Percentiles rank a stretch among this genome's conserved stretches.
phyloP scores from a whole-genome alignment of 805 yeast species.

The Maudiozyma turicensis region DNA sequence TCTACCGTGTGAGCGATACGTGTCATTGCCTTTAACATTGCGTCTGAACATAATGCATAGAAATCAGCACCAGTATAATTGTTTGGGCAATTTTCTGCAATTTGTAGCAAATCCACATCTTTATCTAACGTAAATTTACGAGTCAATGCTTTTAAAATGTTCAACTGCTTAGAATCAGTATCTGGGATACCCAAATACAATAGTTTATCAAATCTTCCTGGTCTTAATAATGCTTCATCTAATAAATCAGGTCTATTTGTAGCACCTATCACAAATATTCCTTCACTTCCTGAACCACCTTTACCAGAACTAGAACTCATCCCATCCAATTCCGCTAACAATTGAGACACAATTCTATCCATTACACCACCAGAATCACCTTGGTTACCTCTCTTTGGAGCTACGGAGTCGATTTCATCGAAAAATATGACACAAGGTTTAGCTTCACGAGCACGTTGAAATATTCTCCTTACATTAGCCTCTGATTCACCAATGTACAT shows the following conservation, averaged over 20 bases:
- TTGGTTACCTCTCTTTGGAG: conserved; percentile 96
- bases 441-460: conserved; percentile 91
- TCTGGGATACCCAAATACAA: conserved; percentile 88
- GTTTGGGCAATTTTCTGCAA: conserved; percentile 70
- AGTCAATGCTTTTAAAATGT: conserved; percentile 79
- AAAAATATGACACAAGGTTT: conserved; percentile 96
- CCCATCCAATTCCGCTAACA: conserved; percentile 91
- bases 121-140: conserved; percentile 61
- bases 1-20: conserved; percentile 76
- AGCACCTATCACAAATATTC: conserved; percentile 98
- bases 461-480: conserved; percentile 90
- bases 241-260: conserved; percentile 92
- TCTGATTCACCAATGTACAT: conserved; percentile 99
- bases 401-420: conserved; percentile 95
- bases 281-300: conserved; percentile 47
- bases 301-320: conserved; percentile 63
- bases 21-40: conserved; percentile 94
- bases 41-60: conserved; percentile 90
- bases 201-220: conserved; percentile 94
- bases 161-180: conserved; percentile 78
- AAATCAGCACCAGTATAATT: conserved; percentile 98
- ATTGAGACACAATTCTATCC: conserved; percentile 96
- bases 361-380: conserved; percentile 99
- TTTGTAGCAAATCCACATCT: conserved; percentile 44
- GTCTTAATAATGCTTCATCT: conserved; percentile 88